Evolutionary conservation across 139 green algal species (phyloP).

Genomic region (Coccomyxa sp.): DNA sequence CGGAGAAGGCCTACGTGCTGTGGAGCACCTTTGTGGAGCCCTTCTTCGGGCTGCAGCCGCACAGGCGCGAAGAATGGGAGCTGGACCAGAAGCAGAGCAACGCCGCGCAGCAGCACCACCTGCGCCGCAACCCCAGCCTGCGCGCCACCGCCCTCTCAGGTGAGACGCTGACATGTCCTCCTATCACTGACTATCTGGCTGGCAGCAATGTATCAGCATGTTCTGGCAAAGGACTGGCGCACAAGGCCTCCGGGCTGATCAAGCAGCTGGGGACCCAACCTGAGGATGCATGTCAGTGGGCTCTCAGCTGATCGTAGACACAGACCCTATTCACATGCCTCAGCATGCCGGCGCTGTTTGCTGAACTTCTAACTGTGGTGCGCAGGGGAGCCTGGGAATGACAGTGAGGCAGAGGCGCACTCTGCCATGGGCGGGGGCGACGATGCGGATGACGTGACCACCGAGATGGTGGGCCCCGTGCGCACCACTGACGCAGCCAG

Average conservation of each 20-base stretch:
- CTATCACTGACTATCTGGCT: too few relatives aligned
- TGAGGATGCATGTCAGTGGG: too few relatives aligned
- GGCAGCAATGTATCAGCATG: too few relatives aligned
- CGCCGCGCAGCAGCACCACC: too few relatives aligned
- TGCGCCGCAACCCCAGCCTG: not conserved
- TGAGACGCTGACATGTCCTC: too few relatives aligned
- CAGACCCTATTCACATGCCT: too few relatives aligned
- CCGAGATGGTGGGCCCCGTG: not conserved
- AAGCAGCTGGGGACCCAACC: too few relatives aligned
- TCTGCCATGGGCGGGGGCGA: not conserved
- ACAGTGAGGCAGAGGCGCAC: conserved; percentile 6
- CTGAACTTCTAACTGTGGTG: not conserved
- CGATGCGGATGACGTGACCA: not conserved
- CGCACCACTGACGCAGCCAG: not conserved
- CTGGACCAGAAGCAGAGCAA: too few relatives aligned
- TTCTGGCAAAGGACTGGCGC: too few relatives aligned
- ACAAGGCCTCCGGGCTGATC: too few relatives aligned
- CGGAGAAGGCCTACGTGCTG: conserved; percentile 54
- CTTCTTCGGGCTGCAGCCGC: conserved; percentile 72
- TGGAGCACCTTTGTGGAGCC: conserved; percentile 82
- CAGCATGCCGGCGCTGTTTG: not conserved
- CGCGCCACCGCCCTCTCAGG: not conserved
- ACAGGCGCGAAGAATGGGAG: too few relatives aligned
- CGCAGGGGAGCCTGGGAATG: not conserved
- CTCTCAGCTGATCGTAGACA: too few relatives aligned